Conservation (phyloP, 257 asterid genomes). For the Jasminum sambac region DNA sequence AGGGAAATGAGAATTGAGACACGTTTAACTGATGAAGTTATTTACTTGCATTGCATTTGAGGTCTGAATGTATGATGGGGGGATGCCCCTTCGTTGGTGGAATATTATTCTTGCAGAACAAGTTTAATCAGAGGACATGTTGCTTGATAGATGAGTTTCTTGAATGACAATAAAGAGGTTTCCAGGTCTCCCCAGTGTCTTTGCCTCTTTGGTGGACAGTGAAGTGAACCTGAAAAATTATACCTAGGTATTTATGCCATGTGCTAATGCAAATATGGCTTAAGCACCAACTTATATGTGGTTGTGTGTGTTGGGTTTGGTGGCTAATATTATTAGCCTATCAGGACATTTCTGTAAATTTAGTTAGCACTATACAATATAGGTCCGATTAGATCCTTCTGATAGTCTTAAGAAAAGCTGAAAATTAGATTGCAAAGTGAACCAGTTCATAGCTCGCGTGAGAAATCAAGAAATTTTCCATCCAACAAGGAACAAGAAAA, state of each 20-base stretch:
- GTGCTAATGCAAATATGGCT: neutral
- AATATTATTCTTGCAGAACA: neutral
- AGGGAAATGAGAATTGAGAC: neutral
- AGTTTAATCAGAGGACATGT: neutral
- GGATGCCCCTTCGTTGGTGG: neutral
- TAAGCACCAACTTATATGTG: neutral
- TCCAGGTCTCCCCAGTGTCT: too few species aligned
- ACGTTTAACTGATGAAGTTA: neutral
- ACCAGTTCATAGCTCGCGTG: too few species aligned
- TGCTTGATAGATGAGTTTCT: neutral
- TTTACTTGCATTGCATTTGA: neutral
- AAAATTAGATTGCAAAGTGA: too few species aligned
- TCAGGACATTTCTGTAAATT: too few species aligned
- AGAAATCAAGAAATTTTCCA: too few species aligned
- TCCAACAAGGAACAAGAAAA: too few species aligned
- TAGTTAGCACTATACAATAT: too few species aligned
- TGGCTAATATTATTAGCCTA: too few species aligned
- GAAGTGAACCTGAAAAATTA: neutral
- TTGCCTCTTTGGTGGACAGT: neutral
- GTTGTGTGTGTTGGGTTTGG: too few species aligned
- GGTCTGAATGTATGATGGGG: neutral
- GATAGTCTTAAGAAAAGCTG: too few species aligned
- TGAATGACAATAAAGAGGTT: neutral
- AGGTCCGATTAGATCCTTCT: too few species aligned
- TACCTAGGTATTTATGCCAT: neutral